phyloP scores from a whole-genome alignment of 495 filamentous ascomycete genomes.

The Immersiella caudata region DNA sequence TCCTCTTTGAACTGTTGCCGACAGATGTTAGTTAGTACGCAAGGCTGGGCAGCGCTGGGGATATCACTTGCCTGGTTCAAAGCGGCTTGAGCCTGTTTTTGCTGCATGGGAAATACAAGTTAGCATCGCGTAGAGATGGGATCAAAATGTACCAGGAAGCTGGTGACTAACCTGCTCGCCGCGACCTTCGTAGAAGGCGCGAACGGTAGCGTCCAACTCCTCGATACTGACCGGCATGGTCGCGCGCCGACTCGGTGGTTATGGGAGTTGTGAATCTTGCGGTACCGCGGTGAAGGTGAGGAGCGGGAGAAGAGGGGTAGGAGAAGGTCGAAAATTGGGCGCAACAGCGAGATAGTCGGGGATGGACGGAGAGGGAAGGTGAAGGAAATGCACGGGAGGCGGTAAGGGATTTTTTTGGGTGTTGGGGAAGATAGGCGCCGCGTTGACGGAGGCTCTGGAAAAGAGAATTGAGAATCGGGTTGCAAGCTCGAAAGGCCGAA shows the following conservation, averaged over 20 bases:
- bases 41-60: constrained; percentile 18
- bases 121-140: constrained; percentile 20
- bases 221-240: constrained; percentile 68
- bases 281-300: constrained; percentile 3
- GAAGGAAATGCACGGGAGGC: constrained; percentile 15
- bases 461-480: constrained; percentile 41
- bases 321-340: not conserved
- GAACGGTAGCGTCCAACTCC: constrained; percentile 95
- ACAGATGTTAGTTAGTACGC: constrained; percentile 32
- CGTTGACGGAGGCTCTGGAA: constrained; percentile 39
- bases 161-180: constrained; percentile 75
- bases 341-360: not conserved
- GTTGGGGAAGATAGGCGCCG: constrained; percentile 6
- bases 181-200: constrained; percentile 93
- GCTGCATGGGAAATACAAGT: constrained; percentile 53
- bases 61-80: constrained; percentile 79
- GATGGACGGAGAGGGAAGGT: not conserved
- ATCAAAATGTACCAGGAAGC: constrained; percentile 30
- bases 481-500: constrained; percentile 43
- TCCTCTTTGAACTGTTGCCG: constrained; percentile 89
- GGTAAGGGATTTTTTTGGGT: constrained; percentile 22
- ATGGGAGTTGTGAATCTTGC: constrained; percentile 9
- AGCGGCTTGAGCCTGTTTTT: constrained; percentile 94
- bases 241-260: constrained; percentile 25
- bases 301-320: constrained; percentile 4